Evolutionary conservation across 805 yeast genomes (phyloP).

Genomic region (Scheffersomyces lignosus): DNA sequence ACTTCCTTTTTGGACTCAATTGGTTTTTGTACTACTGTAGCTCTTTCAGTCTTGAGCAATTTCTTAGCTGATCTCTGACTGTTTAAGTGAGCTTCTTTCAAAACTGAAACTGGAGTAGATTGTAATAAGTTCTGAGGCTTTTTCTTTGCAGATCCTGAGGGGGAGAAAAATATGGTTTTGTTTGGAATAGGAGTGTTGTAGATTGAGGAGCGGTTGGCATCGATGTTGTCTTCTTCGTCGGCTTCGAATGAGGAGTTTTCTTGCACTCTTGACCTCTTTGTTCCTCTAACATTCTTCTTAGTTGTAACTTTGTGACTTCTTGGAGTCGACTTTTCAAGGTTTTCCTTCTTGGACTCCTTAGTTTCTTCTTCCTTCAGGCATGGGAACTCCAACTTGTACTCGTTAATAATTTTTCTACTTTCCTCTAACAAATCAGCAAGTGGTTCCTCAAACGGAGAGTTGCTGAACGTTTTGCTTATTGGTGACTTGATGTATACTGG

Average conservation of each 20-base stretch:
- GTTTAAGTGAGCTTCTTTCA: constrained; percentile 18
- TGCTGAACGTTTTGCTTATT: constrained; percentile 9
- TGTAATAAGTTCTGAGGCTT: constrained; percentile 13
- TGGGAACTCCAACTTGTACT: constrained; percentile 18
- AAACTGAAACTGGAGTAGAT: constrained; percentile 27
- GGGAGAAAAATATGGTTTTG: constrained; percentile 28
- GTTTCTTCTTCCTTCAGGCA: constrained; percentile 4
- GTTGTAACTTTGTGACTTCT: neutral
- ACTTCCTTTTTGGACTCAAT: neutral
- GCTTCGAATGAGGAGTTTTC: constrained; percentile 1
- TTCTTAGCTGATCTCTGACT: constrained; percentile 13
- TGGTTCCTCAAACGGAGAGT: constrained; percentile 16
- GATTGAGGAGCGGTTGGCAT: constrained; percentile 11
- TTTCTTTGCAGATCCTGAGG: constrained; percentile 20
- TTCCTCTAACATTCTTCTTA: constrained; percentile 5
- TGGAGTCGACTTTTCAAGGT: neutral
- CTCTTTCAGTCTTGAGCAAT: constrained; percentile 7
- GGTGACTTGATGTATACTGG: constrained; percentile 12
- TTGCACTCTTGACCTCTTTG: constrained; percentile 7
- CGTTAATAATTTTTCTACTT: constrained; percentile 12
- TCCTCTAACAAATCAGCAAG: constrained; percentile 20
- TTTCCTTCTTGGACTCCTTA: neutral
- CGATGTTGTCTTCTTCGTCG: constrained; percentile 2
- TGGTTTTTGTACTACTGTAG: neutral
- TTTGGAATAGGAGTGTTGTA: constrained; percentile 27